Evolutionary conservation across 345 rosid genomes (phyloP).

Genomic region (Salix viminalis): DNA sequence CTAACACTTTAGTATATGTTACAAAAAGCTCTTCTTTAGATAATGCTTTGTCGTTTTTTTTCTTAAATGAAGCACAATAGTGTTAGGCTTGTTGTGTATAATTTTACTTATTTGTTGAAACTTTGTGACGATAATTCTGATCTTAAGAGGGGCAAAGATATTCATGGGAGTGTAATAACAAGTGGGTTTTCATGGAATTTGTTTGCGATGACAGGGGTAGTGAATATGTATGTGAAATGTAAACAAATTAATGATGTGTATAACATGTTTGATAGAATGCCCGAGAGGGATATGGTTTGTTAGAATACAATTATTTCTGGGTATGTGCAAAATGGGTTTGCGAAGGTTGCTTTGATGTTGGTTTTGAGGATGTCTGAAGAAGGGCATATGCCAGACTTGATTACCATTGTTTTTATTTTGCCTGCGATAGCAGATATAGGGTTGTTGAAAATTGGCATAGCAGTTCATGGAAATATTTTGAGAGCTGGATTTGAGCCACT

Average conservation of each 20-base stretch:
- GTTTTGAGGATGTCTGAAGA: slow-evolving; percentile 58
- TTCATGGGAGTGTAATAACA: slow-evolving; percentile 68
- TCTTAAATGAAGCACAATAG: slow-evolving; percentile 53
- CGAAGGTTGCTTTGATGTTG: slow-evolving; percentile 43
- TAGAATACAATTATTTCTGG: no score
- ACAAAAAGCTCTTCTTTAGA: no score
- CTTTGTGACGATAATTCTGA: slow-evolving; percentile 53
- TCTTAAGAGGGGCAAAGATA: slow-evolving; percentile 53
- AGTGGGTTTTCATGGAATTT: slow-evolving; percentile 54
- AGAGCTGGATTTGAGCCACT: slow-evolving; percentile 18
- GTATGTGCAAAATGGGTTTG: no score
- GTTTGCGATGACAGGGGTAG: slow-evolving; percentile 66
- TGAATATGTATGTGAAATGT: no score
- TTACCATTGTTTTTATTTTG: slow-evolving; percentile 22
- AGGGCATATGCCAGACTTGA: slow-evolving; percentile 22
- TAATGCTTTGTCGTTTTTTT: slow-evolving; percentile 31
- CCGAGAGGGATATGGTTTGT: no score
- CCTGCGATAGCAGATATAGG: slow-evolving; percentile 20
- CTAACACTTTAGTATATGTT: no score
- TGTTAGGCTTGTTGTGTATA: slow-evolving; percentile 62
- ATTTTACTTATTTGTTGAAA: slow-evolving; percentile 70
- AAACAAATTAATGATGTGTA: no score
- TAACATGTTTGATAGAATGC: no score
- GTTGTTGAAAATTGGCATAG: slow-evolving; percentile 18
- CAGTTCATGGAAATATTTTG: slow-evolving; percentile 23